phyloP scores from a whole-genome alignment of 1,139 yeast species.

The Kluyveromyces marxianus region DNA sequence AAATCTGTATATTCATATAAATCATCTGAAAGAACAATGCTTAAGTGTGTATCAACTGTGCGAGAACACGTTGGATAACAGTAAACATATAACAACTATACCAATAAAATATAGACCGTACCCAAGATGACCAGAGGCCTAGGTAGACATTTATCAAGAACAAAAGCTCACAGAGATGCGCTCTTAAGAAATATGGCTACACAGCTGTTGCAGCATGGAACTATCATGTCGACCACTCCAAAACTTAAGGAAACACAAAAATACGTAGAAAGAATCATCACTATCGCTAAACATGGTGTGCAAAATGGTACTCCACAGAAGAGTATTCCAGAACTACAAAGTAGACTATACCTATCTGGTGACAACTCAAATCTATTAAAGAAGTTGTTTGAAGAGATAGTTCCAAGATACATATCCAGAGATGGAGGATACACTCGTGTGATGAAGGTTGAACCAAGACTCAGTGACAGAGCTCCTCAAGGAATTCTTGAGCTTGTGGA shows the following conservation, averaged over 20 bases:
- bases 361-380: slow-evolving; percentile 30
- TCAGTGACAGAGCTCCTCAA: slow-evolving; percentile 89
- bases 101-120: no score
- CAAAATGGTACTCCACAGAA: slow-evolving; percentile 8
- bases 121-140: slow-evolving; percentile 26
- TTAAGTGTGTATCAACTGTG: no score
- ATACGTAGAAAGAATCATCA: slow-evolving; percentile 48
- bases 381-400: slow-evolving; percentile 59
- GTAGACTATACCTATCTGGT: slow-evolving; percentile 24
- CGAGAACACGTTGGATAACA: no score
- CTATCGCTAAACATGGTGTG: slow-evolving; percentile 35
- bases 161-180: slow-evolving; percentile 45
- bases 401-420: slow-evolving; percentile 55
- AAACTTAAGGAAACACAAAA: slow-evolving; percentile 62
- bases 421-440: slow-evolving; percentile 83
- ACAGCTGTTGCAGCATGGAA: slow-evolving; percentile 59
- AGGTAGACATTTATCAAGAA: slow-evolving; percentile 30
- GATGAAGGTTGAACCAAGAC: slow-evolving; percentile 73
- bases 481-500: slow-evolving; percentile 85
- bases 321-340: slow-evolving; percentile 20
- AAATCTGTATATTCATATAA: no score
- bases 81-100: no score
- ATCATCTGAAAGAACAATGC: no score
- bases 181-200: slow-evolving; percentile 56
- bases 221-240: slow-evolving; percentile 62